Evolutionary conservation across 2,329 filamentous ascomycete genomes (phyloP).

Genomic region (Pestalotiopsis sp.): DNA sequence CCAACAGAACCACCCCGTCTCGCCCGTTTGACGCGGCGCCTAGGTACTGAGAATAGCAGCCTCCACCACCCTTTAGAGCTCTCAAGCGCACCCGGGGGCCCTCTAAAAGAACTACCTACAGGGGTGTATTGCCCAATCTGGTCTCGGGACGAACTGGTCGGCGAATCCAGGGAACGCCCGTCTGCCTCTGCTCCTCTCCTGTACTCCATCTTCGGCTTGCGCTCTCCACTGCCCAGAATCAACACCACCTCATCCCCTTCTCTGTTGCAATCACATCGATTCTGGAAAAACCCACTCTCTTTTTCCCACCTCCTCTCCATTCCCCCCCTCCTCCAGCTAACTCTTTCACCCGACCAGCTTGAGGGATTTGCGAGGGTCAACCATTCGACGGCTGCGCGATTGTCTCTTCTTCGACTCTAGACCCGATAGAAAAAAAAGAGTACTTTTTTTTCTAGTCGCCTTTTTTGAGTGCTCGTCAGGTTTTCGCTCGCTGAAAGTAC

Average conservation of each 20-base stretch:
- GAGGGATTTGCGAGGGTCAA: conserved; percentile 7
- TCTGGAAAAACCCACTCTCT: conserved; percentile 10
- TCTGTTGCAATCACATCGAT: conserved; percentile 14
- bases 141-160: background rate
- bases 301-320: conserved; percentile 14
- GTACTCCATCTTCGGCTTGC: conserved; percentile 8
- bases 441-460: background rate
- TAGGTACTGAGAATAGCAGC: background rate
- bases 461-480: background rate
- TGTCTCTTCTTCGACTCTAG: background rate
- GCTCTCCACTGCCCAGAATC: conserved; percentile 18
- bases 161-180: background rate
- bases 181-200: background rate
- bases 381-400: background rate
- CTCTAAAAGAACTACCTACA: background rate
- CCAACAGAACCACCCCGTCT: background rate
- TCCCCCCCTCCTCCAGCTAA: conserved; percentile 16
- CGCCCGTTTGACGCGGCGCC: background rate
- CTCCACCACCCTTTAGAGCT: background rate
- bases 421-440: background rate
- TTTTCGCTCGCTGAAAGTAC: background rate
- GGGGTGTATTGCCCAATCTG: background rate
- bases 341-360: background rate
- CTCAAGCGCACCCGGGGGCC: background rate
- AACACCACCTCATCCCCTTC: conserved; percentile 25